A percentile compares a stretch with the other conserved stretches of the same genome.
Evolutionary conservation across 805 yeast genomes (phyloP).

Genomic region (Candida xyloterini): DNA sequence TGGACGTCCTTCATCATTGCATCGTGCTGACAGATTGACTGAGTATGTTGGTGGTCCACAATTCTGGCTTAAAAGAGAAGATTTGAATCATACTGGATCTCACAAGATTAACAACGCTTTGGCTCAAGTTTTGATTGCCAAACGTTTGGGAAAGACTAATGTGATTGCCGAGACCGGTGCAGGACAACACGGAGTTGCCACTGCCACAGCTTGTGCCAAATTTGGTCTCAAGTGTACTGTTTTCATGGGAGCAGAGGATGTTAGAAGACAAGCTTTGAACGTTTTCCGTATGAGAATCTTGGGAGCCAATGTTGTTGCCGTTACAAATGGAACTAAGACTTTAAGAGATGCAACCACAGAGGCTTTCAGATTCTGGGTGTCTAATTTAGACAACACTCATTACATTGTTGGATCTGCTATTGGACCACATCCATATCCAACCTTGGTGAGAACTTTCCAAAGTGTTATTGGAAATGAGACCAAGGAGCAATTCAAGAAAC

Average conservation of each 20-base stretch:
- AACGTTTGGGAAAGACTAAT: constrained; percentile 70
- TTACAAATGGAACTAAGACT: constrained; percentile 91
- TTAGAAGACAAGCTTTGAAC: constrained; percentile 95
- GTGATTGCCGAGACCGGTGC: constrained; percentile 91
- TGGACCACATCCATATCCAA: constrained; percentile 99
- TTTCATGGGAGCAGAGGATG: constrained; percentile 99
- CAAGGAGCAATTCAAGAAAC: constrained; percentile 78
- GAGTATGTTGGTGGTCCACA: constrained; percentile 92
- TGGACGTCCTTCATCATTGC: constrained; percentile 94
- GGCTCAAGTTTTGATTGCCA: constrained; percentile 78
- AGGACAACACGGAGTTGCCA: constrained; percentile 92
- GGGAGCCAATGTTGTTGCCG: constrained; percentile 94
- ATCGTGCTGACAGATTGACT: constrained; percentile 84
- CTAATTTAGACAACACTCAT: constrained; percentile 81
- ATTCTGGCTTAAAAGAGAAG: constrained; percentile 98
- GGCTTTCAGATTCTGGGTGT: constrained; percentile 95
- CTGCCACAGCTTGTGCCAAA: constrained; percentile 89
- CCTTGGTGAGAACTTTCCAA: constrained; percentile 97
- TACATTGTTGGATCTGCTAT: constrained; percentile 97
- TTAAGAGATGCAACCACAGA: constrained; percentile 97
- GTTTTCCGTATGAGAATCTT: constrained; percentile 96
- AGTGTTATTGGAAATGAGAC: constrained; percentile 95
- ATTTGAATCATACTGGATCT: constrained; percentile 84
- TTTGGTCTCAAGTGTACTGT: constrained; percentile 93
- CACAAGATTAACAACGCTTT: constrained; percentile 84